phyloP scores from a whole-genome alignment of 257 asterid species.

The Solanum gandarillasii region DNA sequence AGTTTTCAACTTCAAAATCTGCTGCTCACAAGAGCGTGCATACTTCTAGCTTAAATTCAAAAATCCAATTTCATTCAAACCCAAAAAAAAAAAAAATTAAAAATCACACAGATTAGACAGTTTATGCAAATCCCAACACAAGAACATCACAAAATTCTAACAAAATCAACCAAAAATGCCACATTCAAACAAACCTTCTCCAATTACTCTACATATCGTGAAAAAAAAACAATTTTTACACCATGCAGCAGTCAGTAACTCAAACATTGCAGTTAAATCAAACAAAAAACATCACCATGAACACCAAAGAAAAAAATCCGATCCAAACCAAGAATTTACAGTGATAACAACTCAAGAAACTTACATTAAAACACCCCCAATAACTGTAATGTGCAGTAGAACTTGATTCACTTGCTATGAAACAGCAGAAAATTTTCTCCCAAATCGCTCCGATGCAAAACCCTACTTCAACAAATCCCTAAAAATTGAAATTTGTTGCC shows the following conservation, averaged over 20 bases:
- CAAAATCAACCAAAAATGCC: background rate
- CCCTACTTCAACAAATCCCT: background rate
- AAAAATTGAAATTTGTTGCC: background rate
- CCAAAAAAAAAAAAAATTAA: background rate
- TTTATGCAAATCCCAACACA: background rate
- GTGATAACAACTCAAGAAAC: background rate
- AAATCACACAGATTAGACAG: background rate
- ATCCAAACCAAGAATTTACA: background rate
- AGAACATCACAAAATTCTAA: background rate
- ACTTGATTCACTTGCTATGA: background rate
- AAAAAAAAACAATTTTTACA: background rate
- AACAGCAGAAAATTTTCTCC: background rate
- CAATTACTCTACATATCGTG: background rate
- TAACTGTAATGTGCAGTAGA: background rate
- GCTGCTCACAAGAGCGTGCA: background rate
- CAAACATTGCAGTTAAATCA: background rate
- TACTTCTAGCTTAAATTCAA: background rate
- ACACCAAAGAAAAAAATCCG: background rate
- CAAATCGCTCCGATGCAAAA: background rate
- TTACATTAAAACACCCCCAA: background rate
- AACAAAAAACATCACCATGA: background rate
- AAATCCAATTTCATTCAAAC: background rate
- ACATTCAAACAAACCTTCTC: background rate
- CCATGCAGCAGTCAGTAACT: background rate
- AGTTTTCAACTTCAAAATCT: background rate